Conservation (phyloP, 805 yeast genomes). For the Yarrowia alimentaria region DNA sequence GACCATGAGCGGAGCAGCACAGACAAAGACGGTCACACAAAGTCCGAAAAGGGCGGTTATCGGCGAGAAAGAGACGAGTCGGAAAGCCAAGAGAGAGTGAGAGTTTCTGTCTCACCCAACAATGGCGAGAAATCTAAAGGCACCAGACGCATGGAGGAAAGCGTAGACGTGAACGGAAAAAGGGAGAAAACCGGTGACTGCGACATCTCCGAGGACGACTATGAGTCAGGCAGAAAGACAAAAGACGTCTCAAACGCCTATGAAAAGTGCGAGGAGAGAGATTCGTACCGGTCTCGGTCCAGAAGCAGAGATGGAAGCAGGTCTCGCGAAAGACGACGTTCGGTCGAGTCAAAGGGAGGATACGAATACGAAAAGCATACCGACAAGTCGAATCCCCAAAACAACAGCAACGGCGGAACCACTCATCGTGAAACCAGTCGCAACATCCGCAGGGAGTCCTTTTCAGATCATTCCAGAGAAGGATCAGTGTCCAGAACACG, state of each 20-base stretch:
- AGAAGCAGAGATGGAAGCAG: constrained; percentile 12
- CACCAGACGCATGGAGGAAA: too few species aligned
- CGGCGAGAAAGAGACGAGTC: constrained; percentile 10
- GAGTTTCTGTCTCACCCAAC: constrained; percentile 4
- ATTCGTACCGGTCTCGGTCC: constrained; percentile 4
- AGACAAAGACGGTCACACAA: neutral
- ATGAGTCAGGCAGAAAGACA: neutral
- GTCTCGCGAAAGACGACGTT: neutral
- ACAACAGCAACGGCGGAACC: too few species aligned
- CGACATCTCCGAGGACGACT: constrained; percentile 1
- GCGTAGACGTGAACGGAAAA: neutral
- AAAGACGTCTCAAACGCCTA: constrained; percentile 4
- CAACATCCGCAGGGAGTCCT: too few species aligned
- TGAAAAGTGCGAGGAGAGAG: constrained; percentile 15
- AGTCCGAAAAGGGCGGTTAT: neutral
- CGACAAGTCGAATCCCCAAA: too few species aligned
- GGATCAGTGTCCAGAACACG: too few species aligned
- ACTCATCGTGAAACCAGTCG: too few species aligned
- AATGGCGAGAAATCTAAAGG: too few species aligned
- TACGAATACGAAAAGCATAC: neutral
- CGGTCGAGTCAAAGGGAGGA: neutral
- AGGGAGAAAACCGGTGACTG: neutral
- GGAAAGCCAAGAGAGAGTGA: neutral
- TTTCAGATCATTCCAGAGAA: too few species aligned
- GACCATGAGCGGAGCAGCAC: neutral